These are phyloP conservation scores for Fraxinus ornus DNA, from an alignment of 305 asterid species.

Conservation along the genomic window DNA sequence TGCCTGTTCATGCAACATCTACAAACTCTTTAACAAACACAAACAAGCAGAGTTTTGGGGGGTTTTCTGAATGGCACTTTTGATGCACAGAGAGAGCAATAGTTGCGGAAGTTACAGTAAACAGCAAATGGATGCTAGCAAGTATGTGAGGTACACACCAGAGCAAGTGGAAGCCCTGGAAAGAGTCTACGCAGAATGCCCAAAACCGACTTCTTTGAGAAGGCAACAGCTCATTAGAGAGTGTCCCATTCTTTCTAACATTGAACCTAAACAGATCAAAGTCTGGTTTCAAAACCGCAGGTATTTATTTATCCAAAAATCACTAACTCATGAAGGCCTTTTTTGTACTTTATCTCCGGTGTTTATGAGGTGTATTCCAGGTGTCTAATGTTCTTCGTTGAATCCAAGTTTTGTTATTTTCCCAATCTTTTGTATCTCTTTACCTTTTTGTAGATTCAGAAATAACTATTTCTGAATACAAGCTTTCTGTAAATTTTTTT, in stretches of 20 bases:
- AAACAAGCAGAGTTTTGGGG: conserved; percentile 12
- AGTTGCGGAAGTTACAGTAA: conserved; percentile 44
- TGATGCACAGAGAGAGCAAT: conserved; percentile 54
- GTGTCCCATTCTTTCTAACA: conserved; percentile 80
- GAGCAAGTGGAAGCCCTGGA: conserved; percentile 98
- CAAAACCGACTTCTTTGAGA: conserved; percentile 86
- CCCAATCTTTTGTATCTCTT: background rate
- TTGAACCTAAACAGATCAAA: conserved; percentile 97
- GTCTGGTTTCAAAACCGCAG: conserved; percentile 99
- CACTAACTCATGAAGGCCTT: background rate
- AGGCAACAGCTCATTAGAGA: conserved; percentile 93
- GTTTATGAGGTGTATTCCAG: background rate
- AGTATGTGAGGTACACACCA: conserved; percentile 93
- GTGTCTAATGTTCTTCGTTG: background rate
- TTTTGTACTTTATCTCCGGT: background rate
- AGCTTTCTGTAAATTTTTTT: background rate
- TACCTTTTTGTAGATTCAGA: background rate
- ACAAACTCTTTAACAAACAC: background rate
- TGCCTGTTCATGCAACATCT: conserved; percentile 47
- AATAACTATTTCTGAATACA: background rate
- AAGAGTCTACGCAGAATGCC: conserved; percentile 85
- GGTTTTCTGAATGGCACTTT: conserved; percentile 43
- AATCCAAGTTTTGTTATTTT: background rate
- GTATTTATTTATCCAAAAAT: conserved; percentile 31
- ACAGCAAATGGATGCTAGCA: conserved; percentile 77